Percentiles rank a stretch among this genome's conserved stretches.
These are phyloP conservation scores for Colletotrichum phormii DNA, from an alignment of 2,329 filamentous ascomycete species.

Conservation along the genomic window DNA sequence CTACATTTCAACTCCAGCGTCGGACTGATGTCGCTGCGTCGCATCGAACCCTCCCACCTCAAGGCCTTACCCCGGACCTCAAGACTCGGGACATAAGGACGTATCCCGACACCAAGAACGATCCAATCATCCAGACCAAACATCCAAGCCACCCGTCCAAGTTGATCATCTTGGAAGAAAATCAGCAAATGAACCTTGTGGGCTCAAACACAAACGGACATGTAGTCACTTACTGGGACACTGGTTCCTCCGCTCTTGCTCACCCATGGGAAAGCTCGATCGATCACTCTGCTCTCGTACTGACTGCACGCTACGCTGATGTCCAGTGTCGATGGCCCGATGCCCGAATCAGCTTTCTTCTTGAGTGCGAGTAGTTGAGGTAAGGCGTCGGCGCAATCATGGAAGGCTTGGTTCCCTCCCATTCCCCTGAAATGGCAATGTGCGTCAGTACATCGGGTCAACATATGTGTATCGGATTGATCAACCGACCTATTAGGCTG, in stretches of 20 bases:
- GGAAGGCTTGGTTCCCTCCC: constrained; percentile 17
- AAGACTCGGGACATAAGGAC: not conserved
- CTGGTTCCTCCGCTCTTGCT: constrained; percentile 16
- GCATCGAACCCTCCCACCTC: not conserved
- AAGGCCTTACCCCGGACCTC: constrained; percentile 2
- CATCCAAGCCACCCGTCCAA: too few species aligned
- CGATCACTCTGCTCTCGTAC: constrained; percentile 5
- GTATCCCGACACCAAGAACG: not conserved
- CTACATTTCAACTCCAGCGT: too few species aligned
- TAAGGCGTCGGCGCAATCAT: constrained; percentile 10
- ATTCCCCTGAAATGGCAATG: not conserved
- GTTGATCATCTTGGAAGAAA: too few species aligned
- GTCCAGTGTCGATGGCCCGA: not conserved
- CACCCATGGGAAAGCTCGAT: constrained; percentile 15
- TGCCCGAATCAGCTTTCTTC: not conserved
- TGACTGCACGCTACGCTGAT: not conserved
- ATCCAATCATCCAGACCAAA: not conserved
- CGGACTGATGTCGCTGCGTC: too few species aligned
- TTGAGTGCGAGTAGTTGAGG: not conserved
- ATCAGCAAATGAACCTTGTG: too few species aligned
- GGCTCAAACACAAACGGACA: too few species aligned
- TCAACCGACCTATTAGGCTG: constrained; percentile 5
- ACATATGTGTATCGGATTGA: not conserved
- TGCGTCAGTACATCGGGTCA: not conserved
- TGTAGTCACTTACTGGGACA: not conserved